These are phyloP conservation scores for Fraxinus paxiana DNA, from an alignment of 305 asterid genomes.

Conservation along the genomic window DNA sequence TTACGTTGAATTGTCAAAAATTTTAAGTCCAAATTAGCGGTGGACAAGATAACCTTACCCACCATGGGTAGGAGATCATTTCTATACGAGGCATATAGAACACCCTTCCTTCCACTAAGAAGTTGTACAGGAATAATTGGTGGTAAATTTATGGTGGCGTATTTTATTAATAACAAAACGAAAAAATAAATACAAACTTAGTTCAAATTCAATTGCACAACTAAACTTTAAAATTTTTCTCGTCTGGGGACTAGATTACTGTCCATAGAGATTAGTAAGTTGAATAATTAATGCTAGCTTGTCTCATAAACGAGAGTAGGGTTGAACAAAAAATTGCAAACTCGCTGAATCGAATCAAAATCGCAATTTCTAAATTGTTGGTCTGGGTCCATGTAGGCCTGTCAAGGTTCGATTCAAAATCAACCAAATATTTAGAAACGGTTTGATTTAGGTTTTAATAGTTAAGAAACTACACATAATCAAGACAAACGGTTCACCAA, in stretches of 20 bases:
- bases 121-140: background rate
- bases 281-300: background rate
- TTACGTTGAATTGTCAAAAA: too few species aligned
- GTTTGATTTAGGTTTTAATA: background rate
- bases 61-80: background rate
- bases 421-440: background rate
- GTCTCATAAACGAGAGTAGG: background rate
- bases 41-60: background rate
- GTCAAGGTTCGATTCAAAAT: background rate
- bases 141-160: background rate
- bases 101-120: background rate
- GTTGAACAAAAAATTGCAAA: too few species aligned
- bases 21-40: background rate
- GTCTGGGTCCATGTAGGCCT: background rate
- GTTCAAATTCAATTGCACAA: too few species aligned
- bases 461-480: background rate
- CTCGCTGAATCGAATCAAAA: too few species aligned
- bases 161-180: too few species aligned
- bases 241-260: too few species aligned
- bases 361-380: background rate
- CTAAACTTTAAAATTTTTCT: too few species aligned
- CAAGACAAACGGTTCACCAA: background rate
- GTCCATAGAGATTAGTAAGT: too few species aligned
- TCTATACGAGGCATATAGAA: background rate
- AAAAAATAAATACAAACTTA: too few species aligned